These are phyloP conservation scores for Capronia coronata DNA, from an alignment of 2,329 filamentous ascomycete genomes.

Conservation along the genomic window DNA sequence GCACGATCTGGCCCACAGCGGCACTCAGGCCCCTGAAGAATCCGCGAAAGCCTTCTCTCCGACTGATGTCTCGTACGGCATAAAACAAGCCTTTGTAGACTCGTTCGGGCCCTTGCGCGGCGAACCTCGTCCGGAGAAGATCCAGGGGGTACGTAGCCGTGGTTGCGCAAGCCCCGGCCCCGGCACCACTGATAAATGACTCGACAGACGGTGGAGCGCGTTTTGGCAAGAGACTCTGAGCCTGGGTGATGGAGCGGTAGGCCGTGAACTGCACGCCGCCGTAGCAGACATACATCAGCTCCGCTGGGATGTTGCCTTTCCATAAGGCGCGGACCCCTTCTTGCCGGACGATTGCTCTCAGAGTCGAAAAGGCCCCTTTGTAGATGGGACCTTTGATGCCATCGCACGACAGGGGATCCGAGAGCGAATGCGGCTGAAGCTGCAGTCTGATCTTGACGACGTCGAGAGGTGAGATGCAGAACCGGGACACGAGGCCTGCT, in stretches of 20 bases:
- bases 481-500: constrained; percentile 85
- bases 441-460: constrained; percentile 98
- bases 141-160: constrained; percentile 86
- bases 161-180: constrained; percentile 76
- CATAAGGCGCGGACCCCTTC: constrained; percentile 84
- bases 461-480: constrained; percentile 90
- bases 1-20: constrained; percentile 78
- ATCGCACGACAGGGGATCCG: constrained; percentile 60
- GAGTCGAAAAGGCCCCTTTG: constrained; percentile 69
- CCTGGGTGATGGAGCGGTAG: constrained; percentile 68
- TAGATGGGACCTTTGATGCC: constrained; percentile 40
- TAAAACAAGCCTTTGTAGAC: constrained; percentile 68
- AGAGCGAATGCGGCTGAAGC: constrained; percentile 78
- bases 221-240: constrained; percentile 52
- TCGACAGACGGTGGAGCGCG: constrained; percentile 61
- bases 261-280: constrained; percentile 81
- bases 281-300: constrained; percentile 89
- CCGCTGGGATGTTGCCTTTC: constrained; percentile 97
- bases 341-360: constrained; percentile 67
- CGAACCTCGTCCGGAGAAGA: constrained; percentile 86
- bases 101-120: constrained; percentile 76
- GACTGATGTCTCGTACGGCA: constrained; percentile 65
- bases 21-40: constrained; percentile 86
- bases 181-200: constrained; percentile 75
- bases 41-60: constrained; percentile 66